Conservation (phyloP, 306 rosid species). For the Begonia loranthoides region DNA sequence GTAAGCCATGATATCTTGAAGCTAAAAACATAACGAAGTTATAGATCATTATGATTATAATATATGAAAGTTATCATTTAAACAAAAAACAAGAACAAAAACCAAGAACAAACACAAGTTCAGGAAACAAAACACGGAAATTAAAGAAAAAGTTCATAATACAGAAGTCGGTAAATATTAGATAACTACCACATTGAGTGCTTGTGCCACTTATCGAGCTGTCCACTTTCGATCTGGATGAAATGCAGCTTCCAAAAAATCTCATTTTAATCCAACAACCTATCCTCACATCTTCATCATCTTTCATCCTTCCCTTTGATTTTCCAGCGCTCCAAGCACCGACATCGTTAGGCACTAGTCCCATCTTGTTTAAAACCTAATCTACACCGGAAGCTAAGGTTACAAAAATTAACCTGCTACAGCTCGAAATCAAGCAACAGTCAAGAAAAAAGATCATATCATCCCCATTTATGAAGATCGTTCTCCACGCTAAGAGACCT, state of each 20-base stretch:
- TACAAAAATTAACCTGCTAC: too few species aligned
- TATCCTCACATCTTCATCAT: constrained; percentile 29
- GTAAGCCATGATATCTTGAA: too few species aligned
- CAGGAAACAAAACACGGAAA: background rate
- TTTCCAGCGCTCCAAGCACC: constrained; percentile 61
- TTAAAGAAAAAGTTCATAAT: background rate
- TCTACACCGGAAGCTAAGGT: background rate
- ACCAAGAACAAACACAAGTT: background rate
- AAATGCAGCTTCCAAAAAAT: constrained; percentile 84
- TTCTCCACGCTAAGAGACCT: background rate
- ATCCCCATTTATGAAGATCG: background rate
- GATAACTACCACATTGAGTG: constrained; percentile 58
- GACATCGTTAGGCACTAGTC: constrained; percentile 58
- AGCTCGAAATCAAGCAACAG: background rate
- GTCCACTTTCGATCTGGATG: constrained; percentile 97
- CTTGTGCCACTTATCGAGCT: constrained; percentile 80
- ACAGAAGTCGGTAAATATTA: background rate
- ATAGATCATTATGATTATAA: background rate
- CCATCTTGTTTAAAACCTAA: constrained; percentile 30
- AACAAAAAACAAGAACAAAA: background rate
- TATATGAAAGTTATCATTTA: background rate
- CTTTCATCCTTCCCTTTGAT: constrained; percentile 38
- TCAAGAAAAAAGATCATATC: background rate
- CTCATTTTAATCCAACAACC: constrained; percentile 83
- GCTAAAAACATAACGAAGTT: too few species aligned